Base-by-base conservation (phyloP, 164 flowering plant genomes). In the Vitis cinerea region DNA sequence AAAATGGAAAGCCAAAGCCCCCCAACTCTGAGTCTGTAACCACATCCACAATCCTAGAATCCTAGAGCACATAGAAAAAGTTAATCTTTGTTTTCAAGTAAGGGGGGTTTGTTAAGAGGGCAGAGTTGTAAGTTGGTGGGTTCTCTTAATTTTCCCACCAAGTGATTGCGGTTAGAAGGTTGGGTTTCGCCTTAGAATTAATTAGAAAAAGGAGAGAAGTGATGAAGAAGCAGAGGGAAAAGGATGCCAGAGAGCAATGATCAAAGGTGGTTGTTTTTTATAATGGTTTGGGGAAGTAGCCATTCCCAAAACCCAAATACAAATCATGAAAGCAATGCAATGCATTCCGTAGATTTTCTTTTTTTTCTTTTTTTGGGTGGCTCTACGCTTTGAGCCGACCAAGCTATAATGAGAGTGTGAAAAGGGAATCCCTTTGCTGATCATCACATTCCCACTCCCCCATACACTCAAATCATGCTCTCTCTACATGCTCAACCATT, bases 261-360 rank as follows among this genome's bases (percentile, higher is more conserved):
- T 71, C 27, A 67, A 56, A 23, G 58, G 50, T 16, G 3, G 44
- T 53, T 29, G 17, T 9, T 63, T 30, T 15, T 29, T 55, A 27
- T 47, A 58, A 14, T 52, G 44, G 19, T 17, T 68, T 30, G 69
- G 79, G 69, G 63, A 65, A 63, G 29, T 27, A 12, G 19, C 66
- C 62, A 65, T 50, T 74, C 68, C 61, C 27, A 47, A 53, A 37
- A 37, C 44, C 44, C 44, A 37, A 37, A 37, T 37, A 37, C 15
- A 50, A 68, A 78, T 78, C 60, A 78, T 78, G 78, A 56, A 71
- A 71, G 59, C 61, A n/a, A 13, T 16, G 67, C 75, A 71, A 37
- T 37, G 44, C 44, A 37, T 2, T 37, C 44, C 1, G 44, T 37
- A 37, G 4, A 37, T 37, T 37, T 23, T 23, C 72, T 63, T 69